A percentile compares a stretch with the other conserved stretches of the same genome.
These are phyloP conservation scores for Fabrea salina DNA, from an alignment of 169 alveolate genomes.

Conservation along the genomic window DNA sequence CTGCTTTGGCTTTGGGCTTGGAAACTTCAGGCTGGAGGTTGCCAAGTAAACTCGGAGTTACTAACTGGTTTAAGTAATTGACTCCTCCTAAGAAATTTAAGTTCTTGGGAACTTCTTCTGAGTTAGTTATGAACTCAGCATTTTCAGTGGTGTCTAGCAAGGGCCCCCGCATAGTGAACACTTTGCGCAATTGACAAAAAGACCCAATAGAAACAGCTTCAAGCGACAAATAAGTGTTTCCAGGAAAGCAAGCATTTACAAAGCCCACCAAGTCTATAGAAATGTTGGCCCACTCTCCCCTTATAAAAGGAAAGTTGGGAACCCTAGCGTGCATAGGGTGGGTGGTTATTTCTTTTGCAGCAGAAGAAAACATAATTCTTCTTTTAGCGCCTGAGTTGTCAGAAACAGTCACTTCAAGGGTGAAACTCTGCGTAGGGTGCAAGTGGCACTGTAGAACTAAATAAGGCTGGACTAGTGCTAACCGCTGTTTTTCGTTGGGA, in stretches of 20 bases:
- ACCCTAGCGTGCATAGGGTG: constrained; percentile 59
- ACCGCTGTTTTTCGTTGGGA: constrained; percentile 42
- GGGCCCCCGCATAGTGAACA: constrained; percentile 64
- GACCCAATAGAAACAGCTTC: constrained; percentile 56
- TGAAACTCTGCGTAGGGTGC: constrained; percentile 42
- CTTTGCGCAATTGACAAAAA: constrained; percentile 50
- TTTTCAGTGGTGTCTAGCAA: constrained; percentile 38
- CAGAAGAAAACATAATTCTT: constrained; percentile 57
- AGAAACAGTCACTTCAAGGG: constrained; percentile 58
- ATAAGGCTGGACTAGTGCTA: constrained; percentile 57
- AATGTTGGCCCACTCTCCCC: constrained; percentile 60
- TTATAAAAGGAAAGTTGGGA: constrained; percentile 55
- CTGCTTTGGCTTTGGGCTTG: background rate
- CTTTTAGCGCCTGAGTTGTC: constrained; percentile 59
- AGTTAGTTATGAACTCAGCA: background rate
- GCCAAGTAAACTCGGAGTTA: background rate
- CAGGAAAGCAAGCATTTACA: constrained; percentile 37
- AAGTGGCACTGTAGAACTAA: constrained; percentile 50
- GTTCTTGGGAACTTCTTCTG: constrained; percentile 40
- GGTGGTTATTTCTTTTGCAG: constrained; percentile 48
- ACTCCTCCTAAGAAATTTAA: constrained; percentile 38
- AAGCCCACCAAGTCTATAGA: constrained; percentile 56
- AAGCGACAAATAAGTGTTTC: constrained; percentile 50
- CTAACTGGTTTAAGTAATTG: constrained; percentile 26
- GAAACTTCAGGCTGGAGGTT: background rate